These are phyloP conservation scores for Scleroderma citrinum DNA, from an alignment of 768 basidiomycete genomes.

Conservation along the genomic window DNA sequence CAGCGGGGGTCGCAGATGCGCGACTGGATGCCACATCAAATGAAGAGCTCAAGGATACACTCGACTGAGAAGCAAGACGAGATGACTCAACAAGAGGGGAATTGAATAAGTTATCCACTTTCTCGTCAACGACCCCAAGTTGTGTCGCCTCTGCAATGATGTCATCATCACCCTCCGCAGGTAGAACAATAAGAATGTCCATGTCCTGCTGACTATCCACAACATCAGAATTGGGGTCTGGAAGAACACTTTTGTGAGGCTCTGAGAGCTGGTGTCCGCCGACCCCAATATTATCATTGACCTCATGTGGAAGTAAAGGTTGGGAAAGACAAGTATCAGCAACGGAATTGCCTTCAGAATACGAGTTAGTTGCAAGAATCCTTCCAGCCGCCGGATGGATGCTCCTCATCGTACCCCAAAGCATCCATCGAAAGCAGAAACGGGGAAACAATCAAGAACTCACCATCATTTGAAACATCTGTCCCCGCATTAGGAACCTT, in stretches of 20 bases:
- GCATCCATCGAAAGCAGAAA: slow-evolving; percentile 40
- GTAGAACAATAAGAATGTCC: slow-evolving; percentile 14
- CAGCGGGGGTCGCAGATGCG: slow-evolving; percentile 27
- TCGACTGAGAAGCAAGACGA: slow-evolving; percentile 26
- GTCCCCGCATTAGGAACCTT: slow-evolving; percentile 29
- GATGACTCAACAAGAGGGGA: slow-evolving; percentile 26
- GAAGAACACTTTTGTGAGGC: slow-evolving; percentile 15
- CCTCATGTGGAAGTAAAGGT: slow-evolving; percentile 14
- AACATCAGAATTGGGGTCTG: slow-evolving; percentile 12
- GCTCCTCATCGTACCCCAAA: slow-evolving; percentile 35
- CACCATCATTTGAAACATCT: slow-evolving; percentile 40
- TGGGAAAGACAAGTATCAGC: slow-evolving; percentile 16
- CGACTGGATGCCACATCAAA: slow-evolving; percentile 45
- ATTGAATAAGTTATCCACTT: slow-evolving; percentile 14
- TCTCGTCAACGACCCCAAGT: slow-evolving; percentile 15
- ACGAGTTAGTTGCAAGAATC: slow-evolving; percentile 57
- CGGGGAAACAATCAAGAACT: slow-evolving; percentile 36
- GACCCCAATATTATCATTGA: slow-evolving; percentile 13
- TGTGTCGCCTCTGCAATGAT: slow-evolving; percentile 17
- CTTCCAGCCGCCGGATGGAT: slow-evolving; percentile 32
- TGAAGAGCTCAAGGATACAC: slow-evolving; percentile 28
- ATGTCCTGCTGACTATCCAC: slow-evolving; percentile 15
- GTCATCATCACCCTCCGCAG: slow-evolving; percentile 14
- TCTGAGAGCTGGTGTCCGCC: slow-evolving; percentile 22
- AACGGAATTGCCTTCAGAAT: slow-evolving; percentile 34